A percentile compares a stretch with the other conserved stretches of the same genome.
Evolutionary conservation across 352 stramenopile genomes (phyloP).

Genomic region (Globisporangium heterothallicum): DNA sequence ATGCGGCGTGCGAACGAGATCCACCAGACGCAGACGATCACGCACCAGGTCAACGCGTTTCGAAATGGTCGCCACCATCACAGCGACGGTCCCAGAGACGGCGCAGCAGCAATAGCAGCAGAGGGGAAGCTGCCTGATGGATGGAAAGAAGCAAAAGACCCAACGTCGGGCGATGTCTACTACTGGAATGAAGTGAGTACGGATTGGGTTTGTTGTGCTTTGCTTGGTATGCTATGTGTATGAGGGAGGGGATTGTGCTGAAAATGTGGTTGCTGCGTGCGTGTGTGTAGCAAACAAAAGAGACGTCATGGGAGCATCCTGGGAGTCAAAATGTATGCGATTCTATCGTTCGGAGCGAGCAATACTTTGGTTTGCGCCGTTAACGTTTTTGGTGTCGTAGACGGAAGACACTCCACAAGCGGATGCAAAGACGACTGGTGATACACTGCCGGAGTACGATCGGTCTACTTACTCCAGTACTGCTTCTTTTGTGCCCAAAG

Average conservation of each 20-base stretch:
- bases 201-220: background rate
- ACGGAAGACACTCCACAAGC: background rate
- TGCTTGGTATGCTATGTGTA: background rate
- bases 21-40: slow-evolving; percentile 22
- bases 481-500: too few species aligned
- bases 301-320: slow-evolving; percentile 71
- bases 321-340: slow-evolving; percentile 2
- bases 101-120: background rate
- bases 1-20: slow-evolving; percentile 36
- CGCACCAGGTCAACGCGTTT: slow-evolving; percentile 7
- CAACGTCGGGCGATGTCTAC: slow-evolving; percentile 49
- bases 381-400: background rate
- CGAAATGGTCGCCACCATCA: slow-evolving; percentile 1
- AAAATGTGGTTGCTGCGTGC: slow-evolving; percentile 8
- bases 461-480: background rate
- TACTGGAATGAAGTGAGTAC: slow-evolving; percentile 73
- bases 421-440: background rate
- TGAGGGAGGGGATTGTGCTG: background rate
- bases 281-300: slow-evolving; percentile 50
- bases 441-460: slow-evolving; percentile 16
- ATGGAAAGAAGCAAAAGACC: slow-evolving; percentile 54
- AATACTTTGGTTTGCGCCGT: background rate
- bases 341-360: too few species aligned
- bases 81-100: background rate
- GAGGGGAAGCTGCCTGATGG: slow-evolving; percentile 24